Evolutionary conservation across 495 filamentous ascomycete genomes (phyloP).

Genomic region (Hypoxylon intermedium): DNA sequence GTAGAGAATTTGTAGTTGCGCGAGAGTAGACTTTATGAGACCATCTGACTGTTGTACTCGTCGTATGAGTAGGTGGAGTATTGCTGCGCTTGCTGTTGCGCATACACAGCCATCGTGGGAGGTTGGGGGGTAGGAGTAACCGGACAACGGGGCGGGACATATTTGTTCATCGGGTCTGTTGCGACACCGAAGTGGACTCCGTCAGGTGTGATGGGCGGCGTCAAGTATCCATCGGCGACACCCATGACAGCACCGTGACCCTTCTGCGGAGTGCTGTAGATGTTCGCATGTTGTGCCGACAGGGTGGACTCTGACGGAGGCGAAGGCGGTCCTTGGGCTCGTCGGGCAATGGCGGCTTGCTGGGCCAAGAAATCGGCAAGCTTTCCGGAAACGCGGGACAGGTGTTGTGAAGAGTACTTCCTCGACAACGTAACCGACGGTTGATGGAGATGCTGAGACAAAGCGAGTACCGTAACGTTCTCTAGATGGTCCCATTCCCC

Average conservation of each 20-base stretch:
- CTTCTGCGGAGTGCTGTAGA: conserved; percentile 87
- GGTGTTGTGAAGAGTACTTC: conserved; percentile 85
- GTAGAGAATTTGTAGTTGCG: conserved; percentile 7
- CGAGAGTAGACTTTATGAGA: conserved; percentile 16
- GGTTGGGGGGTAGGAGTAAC: conserved; percentile 60
- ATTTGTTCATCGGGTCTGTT: conserved; percentile 55
- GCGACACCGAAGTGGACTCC: conserved; percentile 64
- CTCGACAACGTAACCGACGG: conserved; percentile 84
- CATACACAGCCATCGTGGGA: conserved; percentile 25
- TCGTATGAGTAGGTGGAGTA: conserved; percentile 38
- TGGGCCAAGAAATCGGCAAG: conserved; percentile 86
- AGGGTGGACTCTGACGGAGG: conserved; percentile 67
- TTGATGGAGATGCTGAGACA: conserved; percentile 84
- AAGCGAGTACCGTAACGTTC: conserved; percentile 78
- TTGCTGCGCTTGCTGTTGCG: conserved; percentile 35
- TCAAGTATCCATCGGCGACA: conserved; percentile 82
- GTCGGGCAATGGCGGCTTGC: conserved; percentile 75
- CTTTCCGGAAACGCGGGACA: conserved; percentile 79
- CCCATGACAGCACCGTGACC: conserved; percentile 65
- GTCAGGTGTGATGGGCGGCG: conserved; percentile 96
- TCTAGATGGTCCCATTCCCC: conserved; percentile 83
- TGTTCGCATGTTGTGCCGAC: conserved; percentile 63
- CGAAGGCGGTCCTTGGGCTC: conserved; percentile 65
- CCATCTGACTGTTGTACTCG: conserved; percentile 41
- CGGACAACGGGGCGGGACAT: conserved; percentile 57